Evolutionary conservation across 2,329 filamentous ascomycete genomes (phyloP).

Genomic region (Alternaria sp.): DNA sequence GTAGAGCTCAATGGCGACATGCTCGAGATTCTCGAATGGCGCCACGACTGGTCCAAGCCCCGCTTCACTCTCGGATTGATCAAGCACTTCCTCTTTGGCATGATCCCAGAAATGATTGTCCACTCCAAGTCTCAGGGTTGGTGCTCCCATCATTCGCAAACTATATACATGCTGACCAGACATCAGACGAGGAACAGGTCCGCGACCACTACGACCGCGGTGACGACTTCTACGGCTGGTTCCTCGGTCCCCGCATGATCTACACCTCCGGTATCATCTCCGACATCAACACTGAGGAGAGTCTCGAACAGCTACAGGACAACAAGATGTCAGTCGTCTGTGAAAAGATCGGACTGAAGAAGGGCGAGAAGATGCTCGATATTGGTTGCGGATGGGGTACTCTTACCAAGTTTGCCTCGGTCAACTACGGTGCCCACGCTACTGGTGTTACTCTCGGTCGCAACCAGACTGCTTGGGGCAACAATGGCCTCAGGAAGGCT

Average conservation of each 20-base stretch:
- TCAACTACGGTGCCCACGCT: conserved; percentile 85
- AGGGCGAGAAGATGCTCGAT: conserved; percentile 85
- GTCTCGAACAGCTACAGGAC: conserved; percentile 93
- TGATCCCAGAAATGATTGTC: conserved; percentile 90
- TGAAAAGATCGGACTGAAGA: conserved; percentile 88
- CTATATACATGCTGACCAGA: conserved; percentile 9
- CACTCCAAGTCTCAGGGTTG: conserved; percentile 87
- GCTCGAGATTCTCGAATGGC: conserved; percentile 88
- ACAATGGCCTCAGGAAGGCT: conserved; percentile 82
- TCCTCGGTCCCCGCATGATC: conserved; percentile 97
- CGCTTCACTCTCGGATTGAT: conserved; percentile 85
- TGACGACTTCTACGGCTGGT: conserved; percentile 99
- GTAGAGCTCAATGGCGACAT: conserved; percentile 95
- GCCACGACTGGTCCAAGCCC: conserved; percentile 97
- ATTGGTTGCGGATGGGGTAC: conserved; percentile 99
- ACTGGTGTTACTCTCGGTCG: conserved; percentile 93
- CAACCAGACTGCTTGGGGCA: conserved; percentile 98
- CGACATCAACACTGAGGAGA: conserved; percentile 86
- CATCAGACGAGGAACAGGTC: conserved; percentile 93
- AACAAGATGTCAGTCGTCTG: conserved; percentile 96
- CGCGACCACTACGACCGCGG: conserved; percentile 97
- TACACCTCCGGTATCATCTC: conserved; percentile 96
- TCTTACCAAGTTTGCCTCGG: conserved; percentile 88
- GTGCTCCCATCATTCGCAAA: conserved; percentile 18
- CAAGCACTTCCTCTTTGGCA: conserved; percentile 86